phyloP scores from a whole-genome alignment of 2,329 filamentous ascomycete species.

The Aspergillus pseudonomiae region DNA sequence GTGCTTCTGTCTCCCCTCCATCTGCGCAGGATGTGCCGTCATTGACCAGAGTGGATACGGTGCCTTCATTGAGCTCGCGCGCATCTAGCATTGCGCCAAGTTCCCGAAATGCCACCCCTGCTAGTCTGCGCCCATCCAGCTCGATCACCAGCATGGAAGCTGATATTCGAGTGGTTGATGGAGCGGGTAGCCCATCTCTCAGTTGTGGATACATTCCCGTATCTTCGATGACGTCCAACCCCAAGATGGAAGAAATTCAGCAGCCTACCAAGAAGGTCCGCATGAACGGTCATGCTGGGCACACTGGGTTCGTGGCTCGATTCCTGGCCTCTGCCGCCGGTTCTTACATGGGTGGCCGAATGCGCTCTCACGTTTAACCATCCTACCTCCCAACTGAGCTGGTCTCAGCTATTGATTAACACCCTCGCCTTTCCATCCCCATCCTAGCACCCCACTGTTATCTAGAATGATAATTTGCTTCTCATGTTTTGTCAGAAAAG shows the following conservation, averaged over 20 bases:
- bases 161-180: constrained; percentile 37
- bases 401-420: constrained; percentile 10
- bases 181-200: constrained; percentile 36
- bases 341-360: constrained; percentile 45
- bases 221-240: constrained; percentile 27
- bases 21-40: constrained; percentile 48
- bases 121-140: constrained; percentile 44
- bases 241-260: constrained; percentile 41
- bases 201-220: constrained; percentile 39
- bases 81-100: constrained; percentile 49
- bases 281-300: constrained; percentile 29
- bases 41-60: constrained; percentile 45
- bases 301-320: constrained; percentile 46
- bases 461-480: neutral
- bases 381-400: constrained; percentile 10
- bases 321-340: constrained; percentile 48
- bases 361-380: constrained; percentile 32
- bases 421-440: neutral
- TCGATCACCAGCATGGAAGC: constrained; percentile 39
- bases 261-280: constrained; percentile 49
- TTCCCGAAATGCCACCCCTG: constrained; percentile 45
- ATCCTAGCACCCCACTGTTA: neutral
- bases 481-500: constrained; percentile 5
- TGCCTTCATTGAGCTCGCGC: constrained; percentile 45
- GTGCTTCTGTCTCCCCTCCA: constrained; percentile 47